These are phyloP conservation scores for Luvunga scandens DNA, from an alignment of 345 rosid genomes.

Conservation along the genomic window DNA sequence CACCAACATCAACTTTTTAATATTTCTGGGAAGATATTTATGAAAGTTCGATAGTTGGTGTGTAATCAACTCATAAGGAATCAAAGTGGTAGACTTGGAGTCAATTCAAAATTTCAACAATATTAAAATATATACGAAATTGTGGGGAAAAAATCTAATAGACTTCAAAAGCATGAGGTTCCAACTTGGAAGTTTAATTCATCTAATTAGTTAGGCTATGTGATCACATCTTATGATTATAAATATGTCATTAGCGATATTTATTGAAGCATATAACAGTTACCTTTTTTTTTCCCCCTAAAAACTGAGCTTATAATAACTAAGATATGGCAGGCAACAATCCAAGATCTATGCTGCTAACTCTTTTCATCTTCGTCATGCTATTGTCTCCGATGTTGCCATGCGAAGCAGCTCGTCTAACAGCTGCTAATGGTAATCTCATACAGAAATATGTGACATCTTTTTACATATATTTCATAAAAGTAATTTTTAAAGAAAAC, in stretches of 20 bases:
- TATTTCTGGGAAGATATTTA: too few species aligned
- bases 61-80: too few species aligned
- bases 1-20: too few species aligned
- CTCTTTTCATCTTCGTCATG: not conserved
- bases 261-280: not conserved
- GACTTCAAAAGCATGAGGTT: not conserved
- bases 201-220: not conserved
- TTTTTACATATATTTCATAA: not conserved
- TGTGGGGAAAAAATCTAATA: not conserved
- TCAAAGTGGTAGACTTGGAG: too few species aligned
- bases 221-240: not conserved
- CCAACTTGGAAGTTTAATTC: not conserved
- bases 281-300: too few species aligned
- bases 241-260: not conserved
- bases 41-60: too few species aligned
- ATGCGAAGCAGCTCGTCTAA: not conserved
- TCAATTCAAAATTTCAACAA: too few species aligned
- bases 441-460: not conserved
- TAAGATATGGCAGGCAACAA: not conserved
- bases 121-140: not conserved
- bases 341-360: not conserved
- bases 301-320: not conserved
- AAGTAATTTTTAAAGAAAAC: not conserved
- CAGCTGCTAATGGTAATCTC: not conserved
- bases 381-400: not conserved